Percentiles rank a stretch among this genome's conserved stretches.
Evolutionary conservation across 192 early-diverging fungal genomes (phyloP).

Genomic region (Globomyces pollinis-pini): DNA sequence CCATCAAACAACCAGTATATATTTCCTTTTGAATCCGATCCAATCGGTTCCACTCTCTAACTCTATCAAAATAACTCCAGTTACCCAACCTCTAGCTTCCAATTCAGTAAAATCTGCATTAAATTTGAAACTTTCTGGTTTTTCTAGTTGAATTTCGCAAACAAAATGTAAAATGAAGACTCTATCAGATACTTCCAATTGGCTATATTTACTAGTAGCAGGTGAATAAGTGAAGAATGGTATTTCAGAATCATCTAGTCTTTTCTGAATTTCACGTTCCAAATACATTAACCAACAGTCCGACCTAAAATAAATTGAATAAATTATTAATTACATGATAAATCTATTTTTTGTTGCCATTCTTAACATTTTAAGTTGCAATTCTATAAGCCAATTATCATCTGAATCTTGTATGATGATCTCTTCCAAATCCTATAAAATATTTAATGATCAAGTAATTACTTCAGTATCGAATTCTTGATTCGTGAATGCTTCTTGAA

Average conservation of each 20-base stretch:
- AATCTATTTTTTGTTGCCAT: slow-evolving; percentile 34
- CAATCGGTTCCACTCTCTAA: slow-evolving; percentile 69
- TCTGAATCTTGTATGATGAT: slow-evolving; percentile 5
- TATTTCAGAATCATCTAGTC: slow-evolving; percentile 24
- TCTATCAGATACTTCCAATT: slow-evolving; percentile 13
- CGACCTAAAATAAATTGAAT: slow-evolving; percentile 11
- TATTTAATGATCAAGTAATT: neutral
- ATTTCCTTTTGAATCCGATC: slow-evolving; percentile 56
- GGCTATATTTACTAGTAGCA: slow-evolving; percentile 6
- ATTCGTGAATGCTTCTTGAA: slow-evolving; percentile 29
- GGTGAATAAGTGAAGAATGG: neutral
- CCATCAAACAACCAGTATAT: slow-evolving; percentile 78
- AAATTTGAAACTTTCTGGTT: slow-evolving; percentile 54
- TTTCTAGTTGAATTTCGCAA: slow-evolving; percentile 64
- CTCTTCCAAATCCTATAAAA: slow-evolving; percentile 10
- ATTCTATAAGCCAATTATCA: slow-evolving; percentile 16
- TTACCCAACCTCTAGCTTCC: slow-evolving; percentile 57
- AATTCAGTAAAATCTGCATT: slow-evolving; percentile 41
- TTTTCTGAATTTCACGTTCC: slow-evolving; percentile 24
- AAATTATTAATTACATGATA: neutral
- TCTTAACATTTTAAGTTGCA: slow-evolving; percentile 40
- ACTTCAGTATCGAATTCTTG: slow-evolving; percentile 50
- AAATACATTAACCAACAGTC: slow-evolving; percentile 30
- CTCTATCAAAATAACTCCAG: neutral
- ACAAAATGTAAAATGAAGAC: slow-evolving; percentile 31